phyloP scores from a whole-genome alignment of 352 stramenopile species.

The Globisporangium cylindrosporum region DNA sequence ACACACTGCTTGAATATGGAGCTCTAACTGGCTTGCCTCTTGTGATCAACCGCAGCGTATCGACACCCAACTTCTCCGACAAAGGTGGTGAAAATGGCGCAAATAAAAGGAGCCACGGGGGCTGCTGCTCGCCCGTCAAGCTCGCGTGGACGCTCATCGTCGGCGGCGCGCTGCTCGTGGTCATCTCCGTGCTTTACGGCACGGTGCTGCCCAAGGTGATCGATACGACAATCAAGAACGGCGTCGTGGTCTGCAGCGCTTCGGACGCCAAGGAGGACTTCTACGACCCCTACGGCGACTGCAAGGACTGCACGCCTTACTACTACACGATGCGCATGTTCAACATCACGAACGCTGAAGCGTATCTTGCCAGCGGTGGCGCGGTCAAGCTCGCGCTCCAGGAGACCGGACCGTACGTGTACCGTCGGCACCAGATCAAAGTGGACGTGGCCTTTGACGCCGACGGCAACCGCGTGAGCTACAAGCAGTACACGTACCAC shows the following conservation, averaged over 20 bases:
- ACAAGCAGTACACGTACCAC: conserved; percentile 81
- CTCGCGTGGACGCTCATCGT: conserved; percentile 31
- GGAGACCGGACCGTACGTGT: conserved; percentile 29
- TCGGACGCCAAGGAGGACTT: conserved; percentile 31
- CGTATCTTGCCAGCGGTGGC: conserved; percentile 20
- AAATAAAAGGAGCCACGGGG: background rate
- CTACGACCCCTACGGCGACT: conserved; percentile 51
- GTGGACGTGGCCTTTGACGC: conserved; percentile 19
- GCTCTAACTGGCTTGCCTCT: background rate
- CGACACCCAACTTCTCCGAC: background rate
- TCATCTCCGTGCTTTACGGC: conserved; percentile 40
- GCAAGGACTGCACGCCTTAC: conserved; percentile 47
- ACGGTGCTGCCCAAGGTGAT: conserved; percentile 31
- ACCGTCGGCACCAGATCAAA: conserved; percentile 31
- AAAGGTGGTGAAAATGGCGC: background rate
- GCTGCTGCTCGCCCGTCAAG: conserved; percentile 26
- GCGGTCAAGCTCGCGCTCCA: conserved; percentile 20
- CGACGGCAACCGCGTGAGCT: conserved; percentile 45
- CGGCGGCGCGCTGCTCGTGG: conserved; percentile 24
- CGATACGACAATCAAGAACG: conserved; percentile 34
- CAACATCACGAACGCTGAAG: conserved; percentile 29
- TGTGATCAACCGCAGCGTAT: background rate
- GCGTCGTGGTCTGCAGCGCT: conserved; percentile 33
- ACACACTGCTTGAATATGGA: background rate
- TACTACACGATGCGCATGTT: conserved; percentile 43